Evolutionary conservation across 306 rosid genomes (phyloP).

Genomic region (Gastrolobium villosum): DNA sequence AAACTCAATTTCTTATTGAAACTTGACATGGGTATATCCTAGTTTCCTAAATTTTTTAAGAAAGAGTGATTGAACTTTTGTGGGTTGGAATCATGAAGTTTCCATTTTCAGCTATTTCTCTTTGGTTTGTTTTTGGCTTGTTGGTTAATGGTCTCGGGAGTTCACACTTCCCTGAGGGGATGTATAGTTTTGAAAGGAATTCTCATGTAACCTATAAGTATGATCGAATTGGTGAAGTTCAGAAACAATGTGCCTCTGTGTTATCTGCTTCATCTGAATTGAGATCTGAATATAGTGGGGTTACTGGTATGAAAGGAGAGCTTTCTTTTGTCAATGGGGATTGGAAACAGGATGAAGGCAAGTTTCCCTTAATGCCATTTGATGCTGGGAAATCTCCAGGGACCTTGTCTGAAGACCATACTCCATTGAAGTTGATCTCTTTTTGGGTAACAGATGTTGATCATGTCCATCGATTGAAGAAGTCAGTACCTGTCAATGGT

Average conservation of each 20-base stretch:
- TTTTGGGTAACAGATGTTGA: slow-evolving; percentile 81
- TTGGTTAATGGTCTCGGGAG: slow-evolving; percentile 55
- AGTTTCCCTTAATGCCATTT: slow-evolving; percentile 82
- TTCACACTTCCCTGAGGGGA: slow-evolving; percentile 56
- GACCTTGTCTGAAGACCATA: slow-evolving; percentile 36
- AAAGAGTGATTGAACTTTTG: slow-evolving; percentile 31
- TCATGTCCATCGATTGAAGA: slow-evolving; percentile 67
- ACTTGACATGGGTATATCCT: slow-evolving; percentile 30
- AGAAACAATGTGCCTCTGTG: slow-evolving; percentile 70
- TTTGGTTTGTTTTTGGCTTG: slow-evolving; percentile 60
- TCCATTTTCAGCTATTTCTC: slow-evolving; percentile 52
- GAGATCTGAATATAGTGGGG: slow-evolving; percentile 56
- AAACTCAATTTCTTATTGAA: slow-evolving; percentile 8
- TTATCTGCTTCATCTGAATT: slow-evolving; percentile 77
- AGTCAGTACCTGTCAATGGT: slow-evolving; percentile 66
- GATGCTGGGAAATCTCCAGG: slow-evolving; percentile 45
- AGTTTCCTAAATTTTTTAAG: not conserved
- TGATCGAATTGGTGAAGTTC: slow-evolving; percentile 78
- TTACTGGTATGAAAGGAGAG: slow-evolving; percentile 62
- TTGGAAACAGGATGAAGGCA: slow-evolving; percentile 76
- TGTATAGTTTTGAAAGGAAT: slow-evolving; percentile 42
- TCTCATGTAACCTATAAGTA: slow-evolving; percentile 55
- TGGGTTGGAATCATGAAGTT: slow-evolving; percentile 61
- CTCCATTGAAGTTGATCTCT: slow-evolving; percentile 66
- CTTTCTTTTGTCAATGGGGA: slow-evolving; percentile 81